Base-by-base conservation (phyloP, 768 basidiomycete species). In the Flagelloscypha sp. region DNA sequence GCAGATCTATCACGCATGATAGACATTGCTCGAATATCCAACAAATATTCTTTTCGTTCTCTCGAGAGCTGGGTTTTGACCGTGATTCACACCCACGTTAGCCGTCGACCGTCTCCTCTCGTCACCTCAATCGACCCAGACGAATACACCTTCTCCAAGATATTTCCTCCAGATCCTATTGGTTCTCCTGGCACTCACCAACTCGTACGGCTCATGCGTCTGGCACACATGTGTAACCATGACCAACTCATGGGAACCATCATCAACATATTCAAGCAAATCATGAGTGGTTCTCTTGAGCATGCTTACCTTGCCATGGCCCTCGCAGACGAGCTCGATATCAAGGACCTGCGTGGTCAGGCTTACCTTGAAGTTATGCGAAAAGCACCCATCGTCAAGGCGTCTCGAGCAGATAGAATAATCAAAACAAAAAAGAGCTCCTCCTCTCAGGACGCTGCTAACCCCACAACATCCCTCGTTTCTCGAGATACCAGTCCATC, bases 311-410 rank as follows among this genome's bases (percentile, higher is more conserved):
- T 83, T 31, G 79, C 80, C 3, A 79, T 85, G 76, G 67, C 69
- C 6, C 68, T 85, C 16, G 74, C 79, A 3, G 82, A 85, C 46
- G 82, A 85, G 40, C 65, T 84, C 19, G 58, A 76, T 46, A 59
- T 85, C 33, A 63, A 71, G 24, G 56, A 62, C 1, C 59, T 85
- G 25, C 66, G 74, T 24, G 81, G 83, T 20, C 61, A 67, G 1
- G 80, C 79, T 25, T 85, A 84, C 55, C 62, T 82, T 36, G 78
- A 79, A 52, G 74, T 83, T n/a, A 75, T 84, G 70, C 76, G 76
- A 47, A 77, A 72, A 45, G 70, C 68, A 2, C 55, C 60, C 11
- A 56, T 70, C 22, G 68, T 72, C 17, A 58, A 53, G 40, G 54
- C 57, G 28, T 51, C 59, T 6, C 47, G 47, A 24, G 50, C 59